Conservation (phyloP, 225 moss, liverwort and hornwort genomes). For the Physcomitrellopsis africana region DNA sequence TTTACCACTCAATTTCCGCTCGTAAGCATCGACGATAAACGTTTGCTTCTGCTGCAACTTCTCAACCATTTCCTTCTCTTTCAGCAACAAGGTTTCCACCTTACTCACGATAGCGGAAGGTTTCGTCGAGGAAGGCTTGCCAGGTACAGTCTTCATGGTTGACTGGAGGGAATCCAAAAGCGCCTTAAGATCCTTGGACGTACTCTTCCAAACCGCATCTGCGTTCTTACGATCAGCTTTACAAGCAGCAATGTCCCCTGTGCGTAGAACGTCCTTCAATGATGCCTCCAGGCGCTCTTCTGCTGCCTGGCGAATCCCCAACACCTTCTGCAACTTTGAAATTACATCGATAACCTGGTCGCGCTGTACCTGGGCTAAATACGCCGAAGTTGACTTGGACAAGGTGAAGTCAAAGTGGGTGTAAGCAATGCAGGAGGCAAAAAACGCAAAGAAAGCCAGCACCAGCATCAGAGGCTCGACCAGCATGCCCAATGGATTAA, state of each 20-base stretch:
- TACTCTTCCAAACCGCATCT: slow-evolving; percentile 79
- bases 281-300: slow-evolving; percentile 71
- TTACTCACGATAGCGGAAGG: slow-evolving; percentile 38
- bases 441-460: slow-evolving; percentile 71
- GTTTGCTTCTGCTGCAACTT: slow-evolving; percentile 92
- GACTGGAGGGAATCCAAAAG: slow-evolving; percentile 70
- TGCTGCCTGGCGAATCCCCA: slow-evolving; percentile 52
- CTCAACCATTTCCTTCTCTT: slow-evolving; percentile 95
- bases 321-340: slow-evolving; percentile 72
- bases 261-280: slow-evolving; percentile 73
- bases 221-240: slow-evolving; percentile 73
- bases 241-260: slow-evolving; percentile 67
- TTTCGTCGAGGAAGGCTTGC: slow-evolving; percentile 30
- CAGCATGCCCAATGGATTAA: slow-evolving; percentile 71
- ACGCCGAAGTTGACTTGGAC: slow-evolving; percentile 73
- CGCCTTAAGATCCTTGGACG: slow-evolving; percentile 74
- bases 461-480: slow-evolving; percentile 85
- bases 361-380: slow-evolving; percentile 68
- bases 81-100: slow-evolving; percentile 81
- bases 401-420: slow-evolving; percentile 83
- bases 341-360: slow-evolving; percentile 80
- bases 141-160: slow-evolving; percentile 48
- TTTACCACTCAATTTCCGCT: slow-evolving; percentile 81
- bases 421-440: slow-evolving; percentile 74
- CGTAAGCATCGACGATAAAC: slow-evolving; percentile 82